These are phyloP conservation scores for Fusarium sp. DNA, from an alignment of 2,329 filamentous ascomycete species.

Conservation along the genomic window DNA sequence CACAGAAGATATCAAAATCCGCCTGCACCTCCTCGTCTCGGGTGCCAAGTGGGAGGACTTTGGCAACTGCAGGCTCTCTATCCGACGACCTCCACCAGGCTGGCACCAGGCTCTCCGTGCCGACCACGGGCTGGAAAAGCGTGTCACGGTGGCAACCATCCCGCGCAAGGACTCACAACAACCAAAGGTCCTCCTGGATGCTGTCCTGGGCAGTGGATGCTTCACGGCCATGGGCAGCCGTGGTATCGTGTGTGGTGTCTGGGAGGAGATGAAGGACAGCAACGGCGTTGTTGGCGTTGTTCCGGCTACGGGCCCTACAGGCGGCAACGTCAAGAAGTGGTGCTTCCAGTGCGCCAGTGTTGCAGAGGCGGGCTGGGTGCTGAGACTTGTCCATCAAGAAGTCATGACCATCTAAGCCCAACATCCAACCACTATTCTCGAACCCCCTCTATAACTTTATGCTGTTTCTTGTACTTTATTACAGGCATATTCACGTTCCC, in stretches of 20 bases:
- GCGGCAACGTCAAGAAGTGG: slow-evolving; percentile 69
- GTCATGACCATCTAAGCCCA: slow-evolving; percentile 52
- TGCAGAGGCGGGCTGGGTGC: slow-evolving; percentile 64
- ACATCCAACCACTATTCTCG: not conserved
- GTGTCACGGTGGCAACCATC: slow-evolving; percentile 80
- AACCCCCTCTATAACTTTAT: slow-evolving; percentile 4
- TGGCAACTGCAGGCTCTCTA: slow-evolving; percentile 83
- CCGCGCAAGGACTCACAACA: slow-evolving; percentile 66
- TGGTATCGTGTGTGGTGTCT: slow-evolving; percentile 88
- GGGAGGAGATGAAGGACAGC: slow-evolving; percentile 77
- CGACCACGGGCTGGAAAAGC: slow-evolving; percentile 79
- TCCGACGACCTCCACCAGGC: slow-evolving; percentile 76
- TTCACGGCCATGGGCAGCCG: slow-evolving; percentile 85
- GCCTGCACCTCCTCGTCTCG: slow-evolving; percentile 81
- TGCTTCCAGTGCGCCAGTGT: slow-evolving; percentile 68
- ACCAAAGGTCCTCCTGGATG: slow-evolving; percentile 77
- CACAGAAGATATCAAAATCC: slow-evolving; percentile 76
- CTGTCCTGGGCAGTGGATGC: slow-evolving; percentile 82
- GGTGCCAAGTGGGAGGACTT: slow-evolving; percentile 89
- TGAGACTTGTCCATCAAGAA: slow-evolving; percentile 65
- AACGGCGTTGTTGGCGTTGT: slow-evolving; percentile 63
- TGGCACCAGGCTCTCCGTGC: slow-evolving; percentile 67
- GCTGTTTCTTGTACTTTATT: slow-evolving; percentile 16
- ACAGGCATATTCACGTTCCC: slow-evolving; percentile 10
- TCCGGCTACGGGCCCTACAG: slow-evolving; percentile 60